Base-by-base conservation (phyloP, 2,329 filamentous ascomycete species). In the Epicoccum sorghinum region DNA sequence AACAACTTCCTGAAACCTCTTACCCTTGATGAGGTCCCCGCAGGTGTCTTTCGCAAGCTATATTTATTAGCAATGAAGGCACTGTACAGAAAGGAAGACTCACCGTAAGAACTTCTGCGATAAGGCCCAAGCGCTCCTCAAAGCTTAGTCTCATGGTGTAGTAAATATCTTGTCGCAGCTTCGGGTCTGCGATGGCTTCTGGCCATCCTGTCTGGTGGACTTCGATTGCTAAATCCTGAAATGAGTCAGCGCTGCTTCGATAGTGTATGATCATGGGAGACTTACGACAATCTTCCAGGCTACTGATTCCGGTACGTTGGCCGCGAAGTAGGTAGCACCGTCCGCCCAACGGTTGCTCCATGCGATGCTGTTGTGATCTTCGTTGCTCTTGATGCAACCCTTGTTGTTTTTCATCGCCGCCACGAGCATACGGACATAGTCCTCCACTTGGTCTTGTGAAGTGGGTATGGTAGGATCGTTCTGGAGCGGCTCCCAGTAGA, bases 81-180 rank as follows among this genome's bases (percentile, higher is more conserved):
- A 24, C 6, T 24, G 4, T 10, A 5, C 10, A n/a, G 4, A 14
- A 13, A n/a, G 7, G 4, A 4, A 7, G 18, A 23, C 40, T 23
- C n/a, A 49, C 47, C 7, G 35, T 12, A 4, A 49, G 18, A 3
- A 49, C 38, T 7, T n/a, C n/a, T 9, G 13, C 14, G 7, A 39
- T 22, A 3, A 49, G 25, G 2, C 13, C 36, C 18, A 49, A 33
- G 2, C 47, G 47, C n/a, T 49, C 38, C n/a, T 33, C 29, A 30
- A 49, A 49, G 8, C 23, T 46, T 23, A 46, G 37, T 7, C 10
- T 37, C 43, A 46, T 46, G 18, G 23, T 46, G 6, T 35, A 35
- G 12, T 27, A 35, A 12, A 27, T 22, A 4, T 48, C 29, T 18
- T 48, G 37, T 12, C 46, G 37, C 4, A 40, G 13, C 13, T 48